Evolutionary conservation across 2,329 filamentous ascomycete species (phyloP).

Genomic region (Talaromyces sp.): DNA sequence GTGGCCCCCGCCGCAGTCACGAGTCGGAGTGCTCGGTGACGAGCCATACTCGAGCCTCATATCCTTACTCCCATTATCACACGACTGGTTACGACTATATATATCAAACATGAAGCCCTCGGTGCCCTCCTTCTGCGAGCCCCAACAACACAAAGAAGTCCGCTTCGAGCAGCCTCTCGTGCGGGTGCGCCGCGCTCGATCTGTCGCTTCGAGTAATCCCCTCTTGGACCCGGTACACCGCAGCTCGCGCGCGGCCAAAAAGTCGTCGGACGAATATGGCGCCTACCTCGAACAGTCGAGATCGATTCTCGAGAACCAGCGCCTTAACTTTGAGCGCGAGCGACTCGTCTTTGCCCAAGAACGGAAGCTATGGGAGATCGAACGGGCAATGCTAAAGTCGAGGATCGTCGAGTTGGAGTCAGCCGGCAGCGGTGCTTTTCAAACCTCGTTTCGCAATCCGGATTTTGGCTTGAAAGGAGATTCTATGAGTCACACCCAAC

Average conservation of each 20-base stretch:
- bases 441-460: neutral
- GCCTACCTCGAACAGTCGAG: conserved; percentile 40
- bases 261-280: conserved; percentile 20
- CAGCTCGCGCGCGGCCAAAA: conserved; percentile 17
- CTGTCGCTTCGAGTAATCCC: conserved; percentile 33
- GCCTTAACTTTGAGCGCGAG: conserved; percentile 35
- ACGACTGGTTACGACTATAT: neutral
- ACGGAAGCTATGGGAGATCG: conserved; percentile 41
- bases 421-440: conserved; percentile 7
- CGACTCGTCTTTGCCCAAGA: conserved; percentile 39
- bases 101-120: neutral
- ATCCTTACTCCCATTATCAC: neutral
- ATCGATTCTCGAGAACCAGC: conserved; percentile 35
- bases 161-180: conserved; percentile 37
- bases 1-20: neutral
- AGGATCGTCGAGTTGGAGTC: conserved; percentile 40
- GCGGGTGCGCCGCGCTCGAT: conserved; percentile 33
- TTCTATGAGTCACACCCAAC: conserved; percentile 9
- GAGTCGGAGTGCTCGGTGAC: neutral
- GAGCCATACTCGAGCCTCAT: neutral
- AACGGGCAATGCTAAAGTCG: conserved; percentile 36
- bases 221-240: conserved; percentile 22
- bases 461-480: conserved; percentile 1
- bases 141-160: conserved; percentile 34
- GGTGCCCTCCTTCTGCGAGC: conserved; percentile 1